Evolutionary conservation across 371 early-diverging fungal genomes (phyloP).

Genomic region (Umbelopsis sp.): DNA sequence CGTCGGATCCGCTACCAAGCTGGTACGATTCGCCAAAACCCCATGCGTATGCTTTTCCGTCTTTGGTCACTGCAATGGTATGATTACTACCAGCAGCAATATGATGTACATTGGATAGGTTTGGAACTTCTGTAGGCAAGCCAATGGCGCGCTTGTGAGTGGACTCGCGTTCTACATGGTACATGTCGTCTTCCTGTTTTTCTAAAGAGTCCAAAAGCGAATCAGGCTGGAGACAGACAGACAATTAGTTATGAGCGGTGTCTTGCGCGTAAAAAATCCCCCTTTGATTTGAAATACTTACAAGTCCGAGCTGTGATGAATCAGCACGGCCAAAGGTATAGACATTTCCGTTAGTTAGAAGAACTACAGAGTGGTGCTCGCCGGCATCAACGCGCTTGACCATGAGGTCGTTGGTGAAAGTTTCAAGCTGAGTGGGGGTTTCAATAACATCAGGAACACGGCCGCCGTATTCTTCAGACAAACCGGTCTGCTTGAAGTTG

Average conservation of each 20-base stretch:
- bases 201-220: conserved; percentile 31
- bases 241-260: no score
- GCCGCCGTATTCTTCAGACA: conserved; percentile 43
- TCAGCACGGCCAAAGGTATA: conserved; percentile 90
- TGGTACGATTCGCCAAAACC: conserved; percentile 86
- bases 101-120: conserved; percentile 50
- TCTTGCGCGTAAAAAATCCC: no score
- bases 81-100: conserved; percentile 91
- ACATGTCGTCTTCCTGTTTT: conserved; percentile 26
- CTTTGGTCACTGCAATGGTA: conserved; percentile 70
- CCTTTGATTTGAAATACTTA: conserved; percentile 26
- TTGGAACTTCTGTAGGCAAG: conserved; percentile 57
- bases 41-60: conserved; percentile 86
- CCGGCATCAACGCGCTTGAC: conserved; percentile 77
- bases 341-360: conserved; percentile 75
- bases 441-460: conserved; percentile 43
- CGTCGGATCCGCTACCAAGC: conserved; percentile 77
- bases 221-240: conserved; percentile 13
- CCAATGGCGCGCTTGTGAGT: conserved; percentile 65
- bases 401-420: conserved; percentile 46
- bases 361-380: conserved; percentile 85
- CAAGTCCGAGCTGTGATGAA: conserved; percentile 94
- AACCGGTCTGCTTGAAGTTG: conserved; percentile 91
- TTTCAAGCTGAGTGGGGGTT: conserved; percentile 55
- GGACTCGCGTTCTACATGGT: conserved; percentile 29